phyloP scores from a whole-genome alignment of 2,329 filamentous ascomycete species.

The Fonsecaea monophora region DNA sequence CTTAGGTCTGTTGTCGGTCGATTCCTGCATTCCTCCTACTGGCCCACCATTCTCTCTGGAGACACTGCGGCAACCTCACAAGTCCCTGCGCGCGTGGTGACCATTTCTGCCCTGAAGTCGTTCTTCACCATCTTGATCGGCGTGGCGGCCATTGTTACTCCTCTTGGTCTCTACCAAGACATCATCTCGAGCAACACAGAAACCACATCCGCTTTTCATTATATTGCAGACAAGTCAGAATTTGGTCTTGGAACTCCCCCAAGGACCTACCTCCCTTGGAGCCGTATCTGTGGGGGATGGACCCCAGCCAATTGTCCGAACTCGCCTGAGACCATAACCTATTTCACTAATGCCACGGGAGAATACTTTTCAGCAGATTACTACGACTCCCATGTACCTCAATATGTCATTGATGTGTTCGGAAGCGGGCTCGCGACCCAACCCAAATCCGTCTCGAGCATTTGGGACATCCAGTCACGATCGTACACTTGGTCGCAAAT shows the following conservation, averaged over 20 bases:
- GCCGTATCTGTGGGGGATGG: conserved; percentile 43
- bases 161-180: conserved; percentile 53
- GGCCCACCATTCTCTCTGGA: conserved; percentile 51
- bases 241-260: conserved; percentile 51
- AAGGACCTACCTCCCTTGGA: conserved; percentile 43
- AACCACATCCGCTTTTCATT: conserved; percentile 44
- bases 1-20: conserved; percentile 46
- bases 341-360: conserved; percentile 30
- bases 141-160: conserved; percentile 54
- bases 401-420: conserved; percentile 46
- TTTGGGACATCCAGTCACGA: conserved; percentile 53
- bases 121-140: conserved; percentile 43
- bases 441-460: conserved; percentile 47
- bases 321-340: conserved; percentile 25
- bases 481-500: conserved; percentile 37
- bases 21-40: conserved; percentile 49
- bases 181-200: conserved; percentile 39
- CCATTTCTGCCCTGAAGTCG: background rate
- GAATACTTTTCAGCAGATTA: conserved; percentile 15
- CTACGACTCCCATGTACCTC: conserved; percentile 46
- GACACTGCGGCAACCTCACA: conserved; percentile 47
- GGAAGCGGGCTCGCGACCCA: conserved; percentile 46
- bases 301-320: conserved; percentile 39
- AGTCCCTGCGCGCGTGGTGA: conserved; percentile 42
- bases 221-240: conserved; percentile 47